A percentile compares a stretch with the other conserved stretches of the same genome.
Conservation (phyloP, 202 grass and related monocot genomes). For the Bolboschoenoplectus hybrid region DNA sequence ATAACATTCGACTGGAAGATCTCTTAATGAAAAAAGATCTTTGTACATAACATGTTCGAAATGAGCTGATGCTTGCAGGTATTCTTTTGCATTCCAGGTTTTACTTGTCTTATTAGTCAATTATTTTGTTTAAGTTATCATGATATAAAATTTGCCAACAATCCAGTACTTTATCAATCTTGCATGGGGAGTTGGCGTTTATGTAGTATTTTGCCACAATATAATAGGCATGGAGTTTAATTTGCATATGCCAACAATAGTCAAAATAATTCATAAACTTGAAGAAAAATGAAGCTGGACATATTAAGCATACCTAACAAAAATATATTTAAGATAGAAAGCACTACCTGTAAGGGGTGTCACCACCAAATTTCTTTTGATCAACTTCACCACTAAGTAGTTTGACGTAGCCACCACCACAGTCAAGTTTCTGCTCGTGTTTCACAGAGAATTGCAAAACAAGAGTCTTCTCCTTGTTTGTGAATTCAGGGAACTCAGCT, state of each 20-base stretch:
- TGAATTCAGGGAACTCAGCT: conserved; percentile 68
- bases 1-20: background rate
- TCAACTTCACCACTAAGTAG: conserved; percentile 70
- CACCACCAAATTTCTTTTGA: conserved; percentile 81
- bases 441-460: conserved; percentile 83
- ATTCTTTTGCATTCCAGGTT: background rate
- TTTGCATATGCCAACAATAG: background rate
- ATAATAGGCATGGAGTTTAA: background rate
- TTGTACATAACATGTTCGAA: background rate
- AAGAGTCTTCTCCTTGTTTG: conserved; percentile 72
- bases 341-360: conserved; percentile 73
- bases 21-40: background rate
- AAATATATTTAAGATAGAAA: conserved; percentile 15
- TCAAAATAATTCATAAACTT: background rate
- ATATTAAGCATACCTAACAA: background rate
- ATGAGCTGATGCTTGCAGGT: background rate
- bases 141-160: background rate
- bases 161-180: background rate
- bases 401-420: conserved; percentile 78
- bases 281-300: background rate
- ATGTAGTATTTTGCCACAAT: background rate
- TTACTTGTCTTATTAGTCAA: background rate
- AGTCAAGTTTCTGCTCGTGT: conserved; percentile 84
- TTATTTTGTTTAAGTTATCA: background rate
- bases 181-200: background rate